Percentiles rank a stretch among this genome's conserved stretches.
Evolutionary conservation across 1,284 basidiomycete species (phyloP).

Genomic region (Ustilago vetiveriae): DNA sequence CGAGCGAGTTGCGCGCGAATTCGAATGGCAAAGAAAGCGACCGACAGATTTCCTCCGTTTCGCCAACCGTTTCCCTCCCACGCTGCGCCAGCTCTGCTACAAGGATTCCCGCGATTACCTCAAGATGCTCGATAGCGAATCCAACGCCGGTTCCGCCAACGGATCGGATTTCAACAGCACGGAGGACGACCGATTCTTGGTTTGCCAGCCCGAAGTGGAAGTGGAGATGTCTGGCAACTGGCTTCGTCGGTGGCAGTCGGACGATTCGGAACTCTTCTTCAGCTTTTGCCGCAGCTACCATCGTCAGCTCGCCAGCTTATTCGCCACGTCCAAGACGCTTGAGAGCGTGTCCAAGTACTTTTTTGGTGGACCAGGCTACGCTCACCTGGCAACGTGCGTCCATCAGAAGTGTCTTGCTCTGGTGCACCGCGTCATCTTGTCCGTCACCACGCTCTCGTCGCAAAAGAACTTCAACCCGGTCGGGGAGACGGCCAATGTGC

Average conservation of each 20-base stretch:
- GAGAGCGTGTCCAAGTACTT: constrained; percentile 50
- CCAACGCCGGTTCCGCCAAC: constrained; percentile 10
- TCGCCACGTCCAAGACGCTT: constrained; percentile 44
- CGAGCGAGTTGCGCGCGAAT: constrained; percentile 57
- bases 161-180: constrained; percentile 5
- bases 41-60: constrained; percentile 48
- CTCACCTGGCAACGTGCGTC: constrained; percentile 61
- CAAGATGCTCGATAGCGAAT: constrained; percentile 56
- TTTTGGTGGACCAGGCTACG: constrained; percentile 62
- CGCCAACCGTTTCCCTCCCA: constrained; percentile 44
- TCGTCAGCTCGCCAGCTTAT: constrained; percentile 55
- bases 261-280: constrained; percentile 65
- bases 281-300: constrained; percentile 63
- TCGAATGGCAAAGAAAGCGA: constrained; percentile 47
- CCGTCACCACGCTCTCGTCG: constrained; percentile 63
- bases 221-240: constrained; percentile 65
- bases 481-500: constrained; percentile 63
- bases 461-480: constrained; percentile 64
- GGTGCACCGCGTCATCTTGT: constrained; percentile 61
- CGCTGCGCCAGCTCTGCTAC: constrained; percentile 58
- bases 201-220: constrained; percentile 59
- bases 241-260: constrained; percentile 64
- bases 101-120: constrained; percentile 59
- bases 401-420: constrained; percentile 63
- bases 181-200: constrained; percentile 58